Base-by-base conservation (phyloP, 371 early-diverging fungal species). In the Actinomortierella ambigua region DNA sequence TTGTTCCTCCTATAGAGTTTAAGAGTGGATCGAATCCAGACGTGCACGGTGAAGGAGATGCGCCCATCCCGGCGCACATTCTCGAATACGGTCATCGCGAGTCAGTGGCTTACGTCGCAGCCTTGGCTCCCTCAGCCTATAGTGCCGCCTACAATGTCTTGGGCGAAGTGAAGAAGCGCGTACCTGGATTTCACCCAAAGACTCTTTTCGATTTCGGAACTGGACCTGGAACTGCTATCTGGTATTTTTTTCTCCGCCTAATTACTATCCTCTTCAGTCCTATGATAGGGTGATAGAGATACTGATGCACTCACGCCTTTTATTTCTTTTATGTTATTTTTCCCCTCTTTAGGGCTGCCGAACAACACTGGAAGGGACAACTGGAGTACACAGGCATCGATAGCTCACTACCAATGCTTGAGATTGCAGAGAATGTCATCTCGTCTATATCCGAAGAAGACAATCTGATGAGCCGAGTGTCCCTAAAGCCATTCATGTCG, bases 181-280 rank as follows among this genome's bases (percentile, higher is more conserved):
- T 90, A 2, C 85, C 91, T 1, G 79, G 78, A 20, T 86, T 92
- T 59, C 49, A 65, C 2, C 95, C 95, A 0, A 75, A 53, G 23
- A 78, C 78, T 1, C 76, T 93, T 24, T 60, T 94, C 50, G 96
- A 96, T 77, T 93, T 94, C 69, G 96, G 94, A 18, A 86, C 88
- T 0, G 96, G 96, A 1, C 95, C 95, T 5, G 96, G 92, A 27
- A 92, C 94, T 5, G 91, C 86, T 8, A 78, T 95, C 34, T 95
- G 92, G 91, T 87, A 81, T 49, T 11, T 28, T 41, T 52, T 17
- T 23, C 15, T 41, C 9, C 20, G 20, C 1, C 7, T 53, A 13
- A 2, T 13, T 5, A n/a, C n/a, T 5, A 13, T 44, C 20, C 20
- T 44, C 41, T 11, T 41, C 11, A 41, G 41, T 11, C 15, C 8